Evolutionary conservation across 495 filamentous ascomycete genomes (phyloP), one percentile per base, ranked within the genome.

Genomic region (Penicillium desertorum): DNA sequence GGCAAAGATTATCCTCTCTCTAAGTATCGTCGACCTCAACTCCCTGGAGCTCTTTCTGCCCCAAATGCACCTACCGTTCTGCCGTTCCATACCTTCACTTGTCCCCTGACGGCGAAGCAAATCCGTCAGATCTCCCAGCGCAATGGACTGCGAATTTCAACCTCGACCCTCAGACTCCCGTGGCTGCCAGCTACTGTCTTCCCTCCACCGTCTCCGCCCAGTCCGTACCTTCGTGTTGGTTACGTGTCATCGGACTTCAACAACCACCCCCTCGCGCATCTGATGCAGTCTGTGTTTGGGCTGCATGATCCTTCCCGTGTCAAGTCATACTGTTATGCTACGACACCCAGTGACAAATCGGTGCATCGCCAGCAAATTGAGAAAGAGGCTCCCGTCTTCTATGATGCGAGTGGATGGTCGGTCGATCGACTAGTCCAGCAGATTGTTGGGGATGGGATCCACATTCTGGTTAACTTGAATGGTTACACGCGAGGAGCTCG

Each of bases 211-310:
- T 67, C 82, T 5, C 93, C 94, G 8, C 95, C 94, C 11, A 79
- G 77, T 29, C 92, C 94, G 0, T 83, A 87, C 58, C 84, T 99
- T 37, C 90, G 89, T 61, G 86, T 99, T 52, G 94, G 94, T 45
- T 99, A 99, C 67, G 86, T 99, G 29, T 98, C 94, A 2, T 97
- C 93, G 0, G 94, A 99, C 70, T 99, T 99, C 74, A 99, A 99
- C 67, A 99, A 99, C 68, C 94, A 99, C 66, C 94, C 94, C 32
- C 79, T 99, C 41, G 94, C 95, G 5, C 92, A 97, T 75, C 71
- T 97, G 60, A 99, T 99, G 94, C 94, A 99, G 71, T 98, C 94
- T 5, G 94, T 98, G 5, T 99, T 99, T 75, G 94, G 94, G 2
- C 74, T 98, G 51, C 94, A 99, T 72, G 73, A 96, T 61, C 79